These are phyloP conservation scores for Xylariaceae sp. DNA, from an alignment of 2,329 filamentous ascomycete genomes.

Conservation along the genomic window DNA sequence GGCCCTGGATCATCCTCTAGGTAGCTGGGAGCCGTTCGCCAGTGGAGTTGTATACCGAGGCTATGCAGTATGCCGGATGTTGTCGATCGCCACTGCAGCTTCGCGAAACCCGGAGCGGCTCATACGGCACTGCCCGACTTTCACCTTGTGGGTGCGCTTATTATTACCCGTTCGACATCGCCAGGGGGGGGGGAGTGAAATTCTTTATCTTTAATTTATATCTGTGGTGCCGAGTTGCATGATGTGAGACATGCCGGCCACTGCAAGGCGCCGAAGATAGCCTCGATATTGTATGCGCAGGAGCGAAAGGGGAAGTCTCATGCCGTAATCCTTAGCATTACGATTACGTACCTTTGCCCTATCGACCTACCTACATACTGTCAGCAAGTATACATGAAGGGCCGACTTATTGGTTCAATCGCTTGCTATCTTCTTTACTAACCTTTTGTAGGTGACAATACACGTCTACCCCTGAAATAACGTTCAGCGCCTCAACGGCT, in stretches of 20 bases:
- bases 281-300: conserved; percentile 6
- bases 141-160: conserved; percentile 16
- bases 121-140: conserved; percentile 11
- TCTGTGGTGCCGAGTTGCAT: conserved; percentile 12
- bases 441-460: conserved; percentile 1
- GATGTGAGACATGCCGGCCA: conserved; percentile 1
- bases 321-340: no score
- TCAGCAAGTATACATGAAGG: neutral
- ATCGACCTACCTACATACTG: no score
- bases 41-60: conserved; percentile 6
- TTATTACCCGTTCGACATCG: conserved; percentile 9
- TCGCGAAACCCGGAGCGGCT: conserved; percentile 12
- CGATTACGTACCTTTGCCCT: conserved; percentile 8
- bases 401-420: conserved; percentile 1
- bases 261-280: conserved; percentile 12
- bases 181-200: no score
- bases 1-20: no score
- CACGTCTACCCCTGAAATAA: no score
- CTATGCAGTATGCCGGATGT: conserved; percentile 2
- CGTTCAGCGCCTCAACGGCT: no score
- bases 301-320: no score
- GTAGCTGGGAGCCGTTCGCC: no score
- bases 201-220: neutral
- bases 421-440: conserved; percentile 1
- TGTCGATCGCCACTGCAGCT: conserved; percentile 7